These are phyloP conservation scores for Psophocarpus tetragonolobus DNA, from an alignment of 306 rosid genomes.

Conservation along the genomic window DNA sequence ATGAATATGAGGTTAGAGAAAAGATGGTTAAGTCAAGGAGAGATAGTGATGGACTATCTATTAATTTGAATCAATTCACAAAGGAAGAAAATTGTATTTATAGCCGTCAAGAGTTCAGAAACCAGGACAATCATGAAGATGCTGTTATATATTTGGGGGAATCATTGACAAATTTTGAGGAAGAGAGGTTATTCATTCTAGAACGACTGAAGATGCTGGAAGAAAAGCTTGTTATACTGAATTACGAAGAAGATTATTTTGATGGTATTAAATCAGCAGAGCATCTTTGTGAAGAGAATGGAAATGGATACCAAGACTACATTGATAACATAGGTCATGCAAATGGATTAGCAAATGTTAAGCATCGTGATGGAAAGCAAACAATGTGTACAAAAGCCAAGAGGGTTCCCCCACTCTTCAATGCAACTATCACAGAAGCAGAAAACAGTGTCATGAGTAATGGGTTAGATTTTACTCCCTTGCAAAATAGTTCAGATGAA, in stretches of 20 bases:
- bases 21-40: neutral
- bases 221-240: neutral
- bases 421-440: neutral
- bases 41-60: neutral
- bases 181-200: neutral
- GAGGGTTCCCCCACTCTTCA: neutral
- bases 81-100: neutral
- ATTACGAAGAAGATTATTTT: neutral
- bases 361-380: neutral
- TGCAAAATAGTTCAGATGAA: neutral
- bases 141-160: neutral
- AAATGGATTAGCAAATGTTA: neutral
- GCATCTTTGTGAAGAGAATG: neutral
- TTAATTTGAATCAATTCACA: neutral
- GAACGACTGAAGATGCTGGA: neutral
- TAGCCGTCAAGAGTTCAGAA: neutral
- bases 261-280: neutral
- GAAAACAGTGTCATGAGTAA: neutral
- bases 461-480: neutral
- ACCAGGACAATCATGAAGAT: neutral
- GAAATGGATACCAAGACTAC: neutral
- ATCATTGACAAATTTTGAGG: neutral
- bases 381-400: neutral
- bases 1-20: neutral
- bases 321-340: neutral